These are phyloP conservation scores for Ganoderma lucidum DNA, from an alignment of 1,284 basidiomycete species.

Conservation along the genomic window DNA sequence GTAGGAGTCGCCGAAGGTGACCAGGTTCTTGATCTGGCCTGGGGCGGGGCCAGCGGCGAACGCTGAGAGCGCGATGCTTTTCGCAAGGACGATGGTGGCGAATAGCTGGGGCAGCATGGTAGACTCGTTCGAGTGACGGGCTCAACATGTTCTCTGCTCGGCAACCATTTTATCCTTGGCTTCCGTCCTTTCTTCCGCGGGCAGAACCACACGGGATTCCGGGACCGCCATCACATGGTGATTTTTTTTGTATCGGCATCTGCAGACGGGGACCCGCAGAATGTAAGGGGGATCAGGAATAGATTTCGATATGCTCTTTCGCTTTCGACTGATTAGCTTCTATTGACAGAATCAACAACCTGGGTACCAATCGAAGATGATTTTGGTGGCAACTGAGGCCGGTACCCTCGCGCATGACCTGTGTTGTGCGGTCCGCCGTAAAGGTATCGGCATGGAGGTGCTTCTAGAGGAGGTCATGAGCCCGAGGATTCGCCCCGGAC, in stretches of 20 bases:
- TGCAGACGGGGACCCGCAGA: background rate
- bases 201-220: background rate
- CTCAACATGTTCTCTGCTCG: background rate
- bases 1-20: slow-evolving; percentile 57
- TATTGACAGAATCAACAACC: background rate
- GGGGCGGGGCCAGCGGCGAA: slow-evolving; percentile 33
- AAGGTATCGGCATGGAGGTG: background rate
- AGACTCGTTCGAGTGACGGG: background rate
- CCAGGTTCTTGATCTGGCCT: slow-evolving; percentile 51
- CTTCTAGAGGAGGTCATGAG: background rate
- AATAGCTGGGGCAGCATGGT: slow-evolving; percentile 15
- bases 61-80: slow-evolving; percentile 5
- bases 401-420: background rate
- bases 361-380: background rate
- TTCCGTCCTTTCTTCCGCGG: background rate
- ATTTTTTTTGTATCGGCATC: background rate
- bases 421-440: background rate
- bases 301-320: too few species aligned
- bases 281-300: background rate
- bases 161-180: background rate
- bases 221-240: background rate
- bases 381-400: background rate
- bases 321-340: background rate
- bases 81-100: slow-evolving; percentile 1
- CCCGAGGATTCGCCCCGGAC: slow-evolving; percentile 6